Evolutionary conservation across 345 rosid genomes (phyloP).

Genomic region (Nephelium lappaceum): DNA sequence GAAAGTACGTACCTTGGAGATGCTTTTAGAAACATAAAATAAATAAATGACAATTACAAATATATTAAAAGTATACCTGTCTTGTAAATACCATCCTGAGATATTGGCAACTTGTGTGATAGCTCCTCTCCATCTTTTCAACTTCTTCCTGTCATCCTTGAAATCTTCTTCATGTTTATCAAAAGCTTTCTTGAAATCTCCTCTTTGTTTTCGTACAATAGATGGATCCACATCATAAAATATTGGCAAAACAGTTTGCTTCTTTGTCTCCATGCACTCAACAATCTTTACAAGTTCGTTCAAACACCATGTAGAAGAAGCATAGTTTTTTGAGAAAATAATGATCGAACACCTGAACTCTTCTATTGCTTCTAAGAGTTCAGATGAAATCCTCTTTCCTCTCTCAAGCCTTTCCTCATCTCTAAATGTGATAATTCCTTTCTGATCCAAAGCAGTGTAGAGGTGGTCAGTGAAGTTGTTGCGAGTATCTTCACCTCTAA

Average conservation of each 20-base stretch:
- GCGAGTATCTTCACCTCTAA: no score
- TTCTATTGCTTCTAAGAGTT: conserved; percentile 7
- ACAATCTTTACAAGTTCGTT: not conserved
- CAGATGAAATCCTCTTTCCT: not conserved
- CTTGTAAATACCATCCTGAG: no score
- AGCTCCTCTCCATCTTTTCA: not conserved
- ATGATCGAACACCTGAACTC: conserved; percentile 12
- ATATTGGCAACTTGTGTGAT: no score
- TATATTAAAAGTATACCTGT: no score
- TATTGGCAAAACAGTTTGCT: not conserved
- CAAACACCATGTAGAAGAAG: no score
- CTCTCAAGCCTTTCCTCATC: conserved; percentile 9
- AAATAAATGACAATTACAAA: no score
- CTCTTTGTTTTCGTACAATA: no score
- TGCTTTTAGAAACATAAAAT: no score
- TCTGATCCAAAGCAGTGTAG: not conserved
- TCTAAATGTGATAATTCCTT: not conserved
- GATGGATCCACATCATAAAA: not conserved
- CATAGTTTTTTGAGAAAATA: not conserved
- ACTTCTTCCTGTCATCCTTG: not conserved
- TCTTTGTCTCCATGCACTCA: conserved; percentile 10
- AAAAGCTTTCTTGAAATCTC: not conserved
- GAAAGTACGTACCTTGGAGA: no score
- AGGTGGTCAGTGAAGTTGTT: conserved; percentile 16
- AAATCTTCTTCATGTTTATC: not conserved